Conservation (phyloP, 2,329 filamentous ascomycete genomes). For the Exophiala aquamarina region DNA sequence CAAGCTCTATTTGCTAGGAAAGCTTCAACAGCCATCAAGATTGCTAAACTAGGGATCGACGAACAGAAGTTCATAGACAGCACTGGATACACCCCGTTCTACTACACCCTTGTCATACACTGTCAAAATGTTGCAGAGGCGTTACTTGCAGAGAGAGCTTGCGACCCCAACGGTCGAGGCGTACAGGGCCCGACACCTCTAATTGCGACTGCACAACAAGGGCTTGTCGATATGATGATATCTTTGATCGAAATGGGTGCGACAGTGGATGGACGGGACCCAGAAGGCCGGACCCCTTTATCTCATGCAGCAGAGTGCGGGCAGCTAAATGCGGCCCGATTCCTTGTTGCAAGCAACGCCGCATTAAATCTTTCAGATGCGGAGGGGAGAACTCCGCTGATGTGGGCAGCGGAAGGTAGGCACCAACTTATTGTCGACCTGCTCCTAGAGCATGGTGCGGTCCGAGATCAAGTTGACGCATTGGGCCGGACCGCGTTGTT, state of each 20-base stretch:
- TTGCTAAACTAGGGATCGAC: background rate
- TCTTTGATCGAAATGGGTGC: conserved; percentile 1
- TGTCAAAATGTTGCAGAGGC: background rate
- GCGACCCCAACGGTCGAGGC: background rate
- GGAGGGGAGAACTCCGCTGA: conserved; percentile 10
- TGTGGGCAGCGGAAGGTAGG: conserved; percentile 9
- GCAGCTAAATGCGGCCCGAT: conserved; percentile 11
- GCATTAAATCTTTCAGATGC: conserved; percentile 7
- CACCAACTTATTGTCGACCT: conserved; percentile 14
- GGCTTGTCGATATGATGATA: conserved; percentile 2
- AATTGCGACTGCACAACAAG: background rate
- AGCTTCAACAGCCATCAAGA: background rate
- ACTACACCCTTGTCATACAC: background rate
- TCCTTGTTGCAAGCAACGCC: conserved; percentile 17
- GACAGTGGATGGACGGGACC: conserved; percentile 3
- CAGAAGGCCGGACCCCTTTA: conserved; percentile 16
- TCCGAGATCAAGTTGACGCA: conserved; percentile 3
- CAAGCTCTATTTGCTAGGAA: background rate
- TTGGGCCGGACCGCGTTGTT: conserved; percentile 1
- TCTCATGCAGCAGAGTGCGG: conserved; percentile 15
- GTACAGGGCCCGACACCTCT: background rate
- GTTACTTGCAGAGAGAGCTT: background rate
- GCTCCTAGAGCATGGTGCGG: conserved; percentile 10
- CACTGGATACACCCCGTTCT: background rate
- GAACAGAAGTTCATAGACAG: conserved; percentile 1